These are phyloP conservation scores for Isoetes taiwanensis DNA, from an alignment of 75 land plant genomes.

Conservation along the genomic window DNA sequence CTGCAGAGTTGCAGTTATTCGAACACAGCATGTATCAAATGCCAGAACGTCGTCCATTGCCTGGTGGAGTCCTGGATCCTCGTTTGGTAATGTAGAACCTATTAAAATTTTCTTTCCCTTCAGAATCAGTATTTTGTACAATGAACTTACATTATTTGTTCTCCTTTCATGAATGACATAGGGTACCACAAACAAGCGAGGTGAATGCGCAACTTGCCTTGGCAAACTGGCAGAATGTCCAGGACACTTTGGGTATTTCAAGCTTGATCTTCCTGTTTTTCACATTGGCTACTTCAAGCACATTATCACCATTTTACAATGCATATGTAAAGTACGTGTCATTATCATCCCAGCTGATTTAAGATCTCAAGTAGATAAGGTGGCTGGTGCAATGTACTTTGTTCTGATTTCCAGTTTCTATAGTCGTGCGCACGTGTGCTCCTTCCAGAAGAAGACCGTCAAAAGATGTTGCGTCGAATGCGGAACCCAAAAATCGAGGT, in stretches of 20 bases:
- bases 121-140: background rate
- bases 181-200: constrained; percentile 30
- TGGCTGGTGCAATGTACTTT: too few species aligned
- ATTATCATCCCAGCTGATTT: too few species aligned
- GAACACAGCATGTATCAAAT: constrained; percentile 32
- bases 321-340: constrained; percentile 93
- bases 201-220: constrained; percentile 22
- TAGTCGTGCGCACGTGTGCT: constrained; percentile 70
- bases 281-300: constrained; percentile 71
- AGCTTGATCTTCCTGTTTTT: constrained; percentile 76
- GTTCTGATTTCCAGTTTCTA: too few species aligned
- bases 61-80: constrained; percentile 45
- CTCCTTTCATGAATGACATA: background rate
- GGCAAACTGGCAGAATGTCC: constrained; percentile 34
- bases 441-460: constrained; percentile 51
- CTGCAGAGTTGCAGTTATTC: constrained; percentile 49
- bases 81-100: constrained; percentile 62
- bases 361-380: too few species aligned
- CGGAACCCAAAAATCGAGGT: constrained; percentile 54
- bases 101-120: background rate
- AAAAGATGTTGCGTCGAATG: constrained; percentile 42
- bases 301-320: constrained; percentile 60
- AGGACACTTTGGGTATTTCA: constrained; percentile 84
- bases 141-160: background rate
- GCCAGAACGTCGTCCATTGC: constrained; percentile 23